These are phyloP conservation scores for Aspergillus hancockii DNA, from an alignment of 495 filamentous ascomycete genomes.

Conservation along the genomic window DNA sequence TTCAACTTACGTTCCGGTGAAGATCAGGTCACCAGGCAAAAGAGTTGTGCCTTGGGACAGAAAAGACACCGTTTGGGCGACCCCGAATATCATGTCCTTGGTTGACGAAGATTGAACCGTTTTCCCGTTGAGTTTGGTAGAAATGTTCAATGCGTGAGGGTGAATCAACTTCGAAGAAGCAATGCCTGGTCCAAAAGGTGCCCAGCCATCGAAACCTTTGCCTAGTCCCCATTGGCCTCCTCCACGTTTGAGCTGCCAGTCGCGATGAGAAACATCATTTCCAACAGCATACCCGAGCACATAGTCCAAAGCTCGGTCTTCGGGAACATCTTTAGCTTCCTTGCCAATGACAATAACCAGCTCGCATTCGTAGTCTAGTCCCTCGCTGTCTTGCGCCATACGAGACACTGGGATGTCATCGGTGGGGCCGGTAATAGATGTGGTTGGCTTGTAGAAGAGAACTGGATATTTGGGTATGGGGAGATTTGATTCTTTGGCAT, in stretches of 20 bases:
- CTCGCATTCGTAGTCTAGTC: conserved; percentile 85
- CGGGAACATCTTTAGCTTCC: conserved; percentile 64
- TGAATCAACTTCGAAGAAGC: conserved; percentile 68
- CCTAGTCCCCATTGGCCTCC: conserved; percentile 81
- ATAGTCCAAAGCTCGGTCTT: conserved; percentile 67
- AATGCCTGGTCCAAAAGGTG: conserved; percentile 82
- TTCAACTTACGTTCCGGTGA: conserved; percentile 75
- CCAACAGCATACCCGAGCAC: conserved; percentile 81
- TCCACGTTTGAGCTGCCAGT: conserved; percentile 78
- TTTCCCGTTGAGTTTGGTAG: conserved; percentile 70
- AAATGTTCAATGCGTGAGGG: conserved; percentile 67
- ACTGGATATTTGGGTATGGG: conserved; percentile 76
- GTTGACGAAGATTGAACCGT: conserved; percentile 74
- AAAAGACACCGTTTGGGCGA: conserved; percentile 72
- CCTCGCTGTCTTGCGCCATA: conserved; percentile 58
- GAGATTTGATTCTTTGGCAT: conserved; percentile 76
- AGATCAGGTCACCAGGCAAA: conserved; percentile 78
- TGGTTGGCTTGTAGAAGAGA: conserved; percentile 81
- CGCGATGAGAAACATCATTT: conserved; percentile 81
- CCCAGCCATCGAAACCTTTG: conserved; percentile 89
- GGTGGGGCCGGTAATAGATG: conserved; percentile 66
- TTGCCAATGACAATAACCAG: conserved; percentile 78
- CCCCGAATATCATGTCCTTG: conserved; percentile 79
- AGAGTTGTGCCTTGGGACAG: conserved; percentile 77
- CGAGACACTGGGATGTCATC: conserved; percentile 67